Evolutionary conservation across 2,329 filamentous ascomycete species (phyloP), one percentile per base, ranked within the genome.

Genomic region (Colletotrichum eleusines): DNA sequence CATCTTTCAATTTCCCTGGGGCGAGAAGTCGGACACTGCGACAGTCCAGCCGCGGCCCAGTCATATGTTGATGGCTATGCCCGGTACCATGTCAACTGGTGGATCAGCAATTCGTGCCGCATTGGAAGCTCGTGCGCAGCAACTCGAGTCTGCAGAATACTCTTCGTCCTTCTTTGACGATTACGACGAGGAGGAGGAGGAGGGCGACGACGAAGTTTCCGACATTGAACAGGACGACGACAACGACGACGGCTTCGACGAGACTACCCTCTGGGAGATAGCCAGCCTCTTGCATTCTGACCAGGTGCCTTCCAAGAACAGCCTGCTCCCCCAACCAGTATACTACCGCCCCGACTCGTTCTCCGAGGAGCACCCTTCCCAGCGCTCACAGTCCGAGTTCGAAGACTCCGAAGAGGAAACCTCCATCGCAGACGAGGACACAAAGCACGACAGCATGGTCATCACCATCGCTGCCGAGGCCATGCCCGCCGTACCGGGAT

Each of bases 1-100:
- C 6, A 87, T 91, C 74, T 91, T 90, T 80, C 87, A 90, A 74
- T 91, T 91, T 73, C 88, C 89, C 2, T 91, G 88, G 88, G 89
- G 89, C 18, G 89, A 91, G 79, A 86, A 80, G 74, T 91, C 89
- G 26, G 88, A 90, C 77, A 84, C 83, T 63, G 85, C 85, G 12
- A 85, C 79, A 35, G 77, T 85, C 65, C 82, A 82, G 73, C 77
- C 79, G 65, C 78, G 78, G 11, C 80, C 78, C 42, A 77, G 72
- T 54, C 78, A 79, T 71, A 79, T 78, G 73, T 80, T 81, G 63
- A 83, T 82, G 79, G 81, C 84, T 28, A 86, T 88, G 83, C 82
- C 86, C 8, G 85, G 85, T 2, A 87, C 85, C 23, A 86, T 87
- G 84, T 80, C 83, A 3, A 80, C 81, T 11, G 83, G 83, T 4